phyloP scores from a whole-genome alignment of 805 yeast genomes.

The Candida awuae region DNA sequence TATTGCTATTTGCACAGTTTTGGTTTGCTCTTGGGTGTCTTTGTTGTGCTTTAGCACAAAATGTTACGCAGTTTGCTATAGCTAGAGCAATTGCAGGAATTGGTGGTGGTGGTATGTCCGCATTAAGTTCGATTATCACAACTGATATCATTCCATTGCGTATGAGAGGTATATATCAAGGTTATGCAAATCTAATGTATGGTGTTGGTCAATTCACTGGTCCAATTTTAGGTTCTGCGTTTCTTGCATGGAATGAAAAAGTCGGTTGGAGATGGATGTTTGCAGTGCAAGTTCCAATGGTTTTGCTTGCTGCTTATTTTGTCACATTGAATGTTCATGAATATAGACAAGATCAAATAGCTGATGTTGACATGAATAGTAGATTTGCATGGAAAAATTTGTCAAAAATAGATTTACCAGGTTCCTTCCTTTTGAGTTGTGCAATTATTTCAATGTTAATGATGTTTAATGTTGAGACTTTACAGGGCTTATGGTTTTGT shows the following conservation, averaged over 20 bases:
- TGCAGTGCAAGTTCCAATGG: conserved; percentile 33
- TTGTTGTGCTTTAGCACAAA: conserved; percentile 33
- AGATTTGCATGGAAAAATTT: conserved; percentile 30
- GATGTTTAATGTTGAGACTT: conserved; percentile 24
- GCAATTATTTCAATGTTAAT: conserved; percentile 30
- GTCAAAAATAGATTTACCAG: conserved; percentile 33
- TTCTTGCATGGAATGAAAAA: conserved; percentile 25
- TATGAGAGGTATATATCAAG: conserved; percentile 47
- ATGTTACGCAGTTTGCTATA: conserved; percentile 38
- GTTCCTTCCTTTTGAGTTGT: conserved; percentile 30
- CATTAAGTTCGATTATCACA: conserved; percentile 43
- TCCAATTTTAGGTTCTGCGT: conserved; percentile 37
- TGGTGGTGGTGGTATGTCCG: conserved; percentile 50
- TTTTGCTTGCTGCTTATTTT: conserved; percentile 23
- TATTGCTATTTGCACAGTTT: conserved; percentile 36
- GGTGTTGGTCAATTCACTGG: conserved; percentile 36
- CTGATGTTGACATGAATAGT: conserved; percentile 17
- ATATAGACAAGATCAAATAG: conserved; percentile 15
- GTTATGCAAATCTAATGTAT: conserved; percentile 35
- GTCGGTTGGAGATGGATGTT: conserved; percentile 42
- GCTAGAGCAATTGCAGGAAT: conserved; percentile 51
- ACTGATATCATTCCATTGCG: conserved; percentile 49
- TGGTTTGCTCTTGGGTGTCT: conserved; percentile 40
- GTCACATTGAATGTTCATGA: conserved; percentile 30
- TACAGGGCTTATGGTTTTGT: conserved; percentile 8